These are phyloP conservation scores for Eimeria maxima DNA, from an alignment of 169 alveolate genomes.

Conservation along the genomic window DNA sequence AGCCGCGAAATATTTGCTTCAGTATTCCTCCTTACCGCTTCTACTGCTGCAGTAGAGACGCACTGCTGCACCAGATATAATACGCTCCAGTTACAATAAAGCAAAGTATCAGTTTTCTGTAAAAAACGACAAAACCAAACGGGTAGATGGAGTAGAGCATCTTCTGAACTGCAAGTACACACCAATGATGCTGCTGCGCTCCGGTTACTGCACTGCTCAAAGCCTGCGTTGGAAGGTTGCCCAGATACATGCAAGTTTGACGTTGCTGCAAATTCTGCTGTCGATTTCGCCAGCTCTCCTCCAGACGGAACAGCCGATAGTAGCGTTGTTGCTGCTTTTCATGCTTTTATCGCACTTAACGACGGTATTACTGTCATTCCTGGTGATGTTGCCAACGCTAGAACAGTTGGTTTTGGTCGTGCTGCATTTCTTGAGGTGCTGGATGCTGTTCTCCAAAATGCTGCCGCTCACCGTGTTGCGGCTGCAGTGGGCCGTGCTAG, in stretches of 20 bases:
- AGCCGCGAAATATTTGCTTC: background rate
- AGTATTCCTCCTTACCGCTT: background rate
- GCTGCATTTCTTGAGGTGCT: background rate
- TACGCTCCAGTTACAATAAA: too few relatives aligned
- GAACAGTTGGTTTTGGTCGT: background rate
- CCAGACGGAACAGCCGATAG: background rate
- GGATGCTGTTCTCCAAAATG: background rate
- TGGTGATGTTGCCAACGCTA: background rate
- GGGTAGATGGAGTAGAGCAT: background rate
- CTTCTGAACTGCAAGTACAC: background rate
- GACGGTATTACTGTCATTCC: background rate
- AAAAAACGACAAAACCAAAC: background rate
- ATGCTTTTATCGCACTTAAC: background rate
- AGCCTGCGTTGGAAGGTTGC: background rate
- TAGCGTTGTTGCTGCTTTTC: background rate
- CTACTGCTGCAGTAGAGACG: conserved; percentile 8
- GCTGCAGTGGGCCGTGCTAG: conserved; percentile 21
- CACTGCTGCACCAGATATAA: background rate
- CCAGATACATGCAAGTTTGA: background rate
- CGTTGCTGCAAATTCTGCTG: background rate
- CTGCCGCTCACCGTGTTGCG: background rate
- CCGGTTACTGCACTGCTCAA: background rate
- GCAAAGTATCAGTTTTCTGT: background rate
- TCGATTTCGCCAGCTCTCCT: background rate
- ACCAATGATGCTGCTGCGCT: background rate